Evolutionary conservation across 495 filamentous ascomycete species (phyloP).

Genomic region (Rostrohypoxylon terebratum): DNA sequence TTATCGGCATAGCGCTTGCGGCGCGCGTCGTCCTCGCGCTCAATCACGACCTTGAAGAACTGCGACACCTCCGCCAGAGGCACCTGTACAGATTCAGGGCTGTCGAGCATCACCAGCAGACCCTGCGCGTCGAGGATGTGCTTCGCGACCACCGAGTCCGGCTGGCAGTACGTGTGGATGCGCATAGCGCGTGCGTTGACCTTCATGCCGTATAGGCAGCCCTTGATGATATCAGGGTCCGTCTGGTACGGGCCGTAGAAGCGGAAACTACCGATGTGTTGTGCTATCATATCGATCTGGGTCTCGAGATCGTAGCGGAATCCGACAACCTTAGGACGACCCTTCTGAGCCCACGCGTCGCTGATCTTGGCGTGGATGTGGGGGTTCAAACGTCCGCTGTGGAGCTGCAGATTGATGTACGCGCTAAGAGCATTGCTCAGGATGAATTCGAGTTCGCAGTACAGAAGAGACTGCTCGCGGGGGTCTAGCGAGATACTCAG

Average conservation of each 20-base stretch:
- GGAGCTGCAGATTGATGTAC: slow-evolving; percentile 56
- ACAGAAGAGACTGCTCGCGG: slow-evolving; percentile 60
- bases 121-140: slow-evolving; percentile 56
- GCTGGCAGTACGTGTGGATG: slow-evolving; percentile 59
- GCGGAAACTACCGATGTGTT: slow-evolving; percentile 56
- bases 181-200: slow-evolving; percentile 55
- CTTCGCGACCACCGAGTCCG: slow-evolving; percentile 61
- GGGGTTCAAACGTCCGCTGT: slow-evolving; percentile 53
- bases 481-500: slow-evolving; percentile 55
- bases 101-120: slow-evolving; percentile 54
- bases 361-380: slow-evolving; percentile 52
- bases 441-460: slow-evolving; percentile 59
- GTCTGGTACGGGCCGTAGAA: slow-evolving; percentile 55
- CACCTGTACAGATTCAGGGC: slow-evolving; percentile 49
- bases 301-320: slow-evolving; percentile 64
- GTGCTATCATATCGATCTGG: slow-evolving; percentile 57
- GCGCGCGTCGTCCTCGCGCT: slow-evolving; percentile 40
- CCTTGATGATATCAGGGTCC: slow-evolving; percentile 41
- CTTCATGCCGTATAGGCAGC: slow-evolving; percentile 56
- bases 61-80: slow-evolving; percentile 52
- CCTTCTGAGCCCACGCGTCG: slow-evolving; percentile 56
- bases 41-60: slow-evolving; percentile 54
- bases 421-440: slow-evolving; percentile 51
- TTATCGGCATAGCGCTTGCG: neutral
- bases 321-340: slow-evolving; percentile 56